Evolutionary conservation across 495 filamentous ascomycete genomes (phyloP), one percentile per base, ranked within the genome.

Genomic region (Talaromyces trachyspermus): DNA sequence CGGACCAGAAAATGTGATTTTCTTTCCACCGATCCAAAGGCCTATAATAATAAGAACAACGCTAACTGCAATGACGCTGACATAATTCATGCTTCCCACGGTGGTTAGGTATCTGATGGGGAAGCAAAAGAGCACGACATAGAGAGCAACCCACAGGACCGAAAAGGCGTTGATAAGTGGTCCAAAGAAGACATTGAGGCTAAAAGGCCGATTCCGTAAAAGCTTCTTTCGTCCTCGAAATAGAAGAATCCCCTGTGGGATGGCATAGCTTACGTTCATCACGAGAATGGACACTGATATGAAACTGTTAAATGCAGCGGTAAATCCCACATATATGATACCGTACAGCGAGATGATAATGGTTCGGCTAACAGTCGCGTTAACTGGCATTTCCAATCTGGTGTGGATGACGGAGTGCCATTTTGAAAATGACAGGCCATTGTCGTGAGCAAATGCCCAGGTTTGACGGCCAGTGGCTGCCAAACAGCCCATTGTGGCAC

Each of bases 261-360:
- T 51, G 22, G 58, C 62, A 40, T 63, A 71, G 1, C 63, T 60
- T 30, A 68, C 50, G 39, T 65, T 64, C 15, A 68, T 48, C 18
- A 60, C 57, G 14, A 69, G 44, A 7, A 68, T 57, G 23, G 59
- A 53, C 18, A 57, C 53, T n/a, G 65, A 67, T 29, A 70, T 55
- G 35, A 71, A 61, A 22, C 54, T 54, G 46, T 66, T 68, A 47
- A 68, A 70, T 2, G 68, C 68, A 5, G 60, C 58, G 0, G 63
- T 61, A 17, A 54, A 61, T 4, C 56, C 66, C 36, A 71, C 52
- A 42, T 67, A 67, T 10, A 71, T 51, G 1, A 66, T 46, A 19
- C 66, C 66, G 50, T 64, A 68, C 11, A 68, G 17, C 11, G 46
- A 25, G 19, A 52, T 37, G 14, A 61, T 19, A 14, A 29, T 32